These are phyloP conservation scores for Yamadazyma siamensis DNA, from an alignment of 1,139 yeast genomes.

Conservation along the genomic window DNA sequence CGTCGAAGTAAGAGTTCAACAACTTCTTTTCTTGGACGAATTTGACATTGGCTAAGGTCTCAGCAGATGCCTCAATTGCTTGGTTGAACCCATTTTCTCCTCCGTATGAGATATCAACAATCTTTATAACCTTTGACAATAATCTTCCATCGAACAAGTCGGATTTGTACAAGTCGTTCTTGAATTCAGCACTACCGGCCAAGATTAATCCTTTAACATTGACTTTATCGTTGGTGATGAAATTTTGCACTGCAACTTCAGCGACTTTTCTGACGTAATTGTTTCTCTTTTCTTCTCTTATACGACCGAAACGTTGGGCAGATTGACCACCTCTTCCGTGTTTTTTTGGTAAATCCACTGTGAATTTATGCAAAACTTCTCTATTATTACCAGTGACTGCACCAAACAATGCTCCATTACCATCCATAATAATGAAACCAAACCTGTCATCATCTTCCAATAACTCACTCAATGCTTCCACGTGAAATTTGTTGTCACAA, in stretches of 20 bases:
- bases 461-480: constrained; percentile 91
- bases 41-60: constrained; percentile 92
- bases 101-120: constrained; percentile 96
- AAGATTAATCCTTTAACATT: constrained; percentile 90
- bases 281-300: constrained; percentile 98
- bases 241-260: constrained; percentile 96
- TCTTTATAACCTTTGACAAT: constrained; percentile 80
- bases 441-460: constrained; percentile 93
- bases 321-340: constrained; percentile 99
- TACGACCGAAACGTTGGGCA: constrained; percentile 96
- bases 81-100: constrained; percentile 99
- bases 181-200: constrained; percentile 99
- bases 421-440: constrained; percentile 98
- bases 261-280: constrained; percentile 97
- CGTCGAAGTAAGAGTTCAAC: constrained; percentile 87
- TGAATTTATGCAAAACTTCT: constrained; percentile 91
- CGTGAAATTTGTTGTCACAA: constrained; percentile 98
- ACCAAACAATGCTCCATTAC: constrained; percentile 97
- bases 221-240: constrained; percentile 88
- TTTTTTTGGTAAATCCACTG: constrained; percentile 97
- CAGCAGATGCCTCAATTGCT: constrained; percentile 96
- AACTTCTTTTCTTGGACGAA: constrained; percentile 97
- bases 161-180: constrained; percentile 86
- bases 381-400: constrained; percentile 96
- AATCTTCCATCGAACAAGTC: constrained; percentile 91